phyloP scores from a whole-genome alignment of 2,329 filamentous ascomycete genomes.

The Fusarium nanum region DNA sequence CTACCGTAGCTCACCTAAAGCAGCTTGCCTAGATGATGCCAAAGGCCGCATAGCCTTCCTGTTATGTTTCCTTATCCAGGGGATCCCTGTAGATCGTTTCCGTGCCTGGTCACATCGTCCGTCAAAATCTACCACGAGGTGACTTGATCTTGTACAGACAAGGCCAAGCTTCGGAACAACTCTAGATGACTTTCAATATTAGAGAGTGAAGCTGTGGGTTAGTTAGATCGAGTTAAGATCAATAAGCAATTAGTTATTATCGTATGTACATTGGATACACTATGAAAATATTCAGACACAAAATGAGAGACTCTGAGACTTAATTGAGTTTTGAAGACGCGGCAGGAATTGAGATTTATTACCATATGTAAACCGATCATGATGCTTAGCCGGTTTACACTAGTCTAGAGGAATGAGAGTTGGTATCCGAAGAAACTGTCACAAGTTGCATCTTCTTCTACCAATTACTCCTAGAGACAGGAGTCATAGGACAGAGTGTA shows the following conservation, averaged over 20 bases:
- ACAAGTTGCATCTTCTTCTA: neutral
- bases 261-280: constrained; percentile 2
- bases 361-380: neutral
- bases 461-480: constrained; percentile 6
- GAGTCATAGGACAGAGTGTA: constrained; percentile 4
- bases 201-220: constrained; percentile 5
- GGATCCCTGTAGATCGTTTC: constrained; percentile 40
- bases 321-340: constrained; percentile 11
- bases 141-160: constrained; percentile 11
- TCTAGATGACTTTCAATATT: constrained; percentile 1
- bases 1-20: constrained; percentile 5
- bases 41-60: constrained; percentile 32
- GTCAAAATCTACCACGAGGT: constrained; percentile 13
- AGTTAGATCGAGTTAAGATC: neutral
- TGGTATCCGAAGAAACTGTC: constrained; percentile 7
- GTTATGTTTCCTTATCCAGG: constrained; percentile 42
- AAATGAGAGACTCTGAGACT: constrained; percentile 7
- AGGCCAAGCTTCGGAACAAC: constrained; percentile 26
- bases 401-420: constrained; percentile 22
- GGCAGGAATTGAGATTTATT: constrained; percentile 25
- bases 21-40: constrained; percentile 13
- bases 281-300: neutral
- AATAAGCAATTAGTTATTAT: neutral
- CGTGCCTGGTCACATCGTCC: constrained; percentile 30
- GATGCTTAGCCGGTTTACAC: neutral